phyloP scores from a whole-genome alignment of 768 basidiomycete genomes.

The Suillus clintonianus region DNA sequence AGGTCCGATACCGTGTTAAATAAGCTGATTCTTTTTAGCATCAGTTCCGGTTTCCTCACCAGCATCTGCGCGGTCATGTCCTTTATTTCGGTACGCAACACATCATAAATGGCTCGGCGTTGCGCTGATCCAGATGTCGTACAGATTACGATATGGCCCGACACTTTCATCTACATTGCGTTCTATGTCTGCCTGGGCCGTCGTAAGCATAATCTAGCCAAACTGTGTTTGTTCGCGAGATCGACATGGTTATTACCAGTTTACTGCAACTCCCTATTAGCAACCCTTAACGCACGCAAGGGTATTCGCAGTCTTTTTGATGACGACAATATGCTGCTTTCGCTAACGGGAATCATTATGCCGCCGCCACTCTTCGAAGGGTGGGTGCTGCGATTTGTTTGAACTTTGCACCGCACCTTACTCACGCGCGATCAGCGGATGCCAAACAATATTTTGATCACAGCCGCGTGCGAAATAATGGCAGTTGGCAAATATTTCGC shows the following conservation, averaged over 20 bases:
- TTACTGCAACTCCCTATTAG: conserved; percentile 54
- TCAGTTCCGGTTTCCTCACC: conserved; percentile 28
- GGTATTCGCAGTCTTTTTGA: conserved; percentile 36
- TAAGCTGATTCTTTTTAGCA: conserved; percentile 50
- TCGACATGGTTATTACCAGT: conserved; percentile 30
- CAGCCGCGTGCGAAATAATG: too few relatives aligned
- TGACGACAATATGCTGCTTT: neutral
- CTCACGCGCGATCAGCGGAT: too few relatives aligned
- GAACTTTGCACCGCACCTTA: too few relatives aligned
- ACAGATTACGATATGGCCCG: conserved; percentile 45
- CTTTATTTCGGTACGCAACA: conserved; percentile 42
- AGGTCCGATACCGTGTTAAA: conserved; percentile 52
- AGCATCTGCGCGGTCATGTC: conserved; percentile 54
- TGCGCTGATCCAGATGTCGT: neutral
- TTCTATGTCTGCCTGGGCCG: conserved; percentile 60
- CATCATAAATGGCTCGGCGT: neutral
- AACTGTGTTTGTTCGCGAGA: neutral
- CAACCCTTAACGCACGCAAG: conserved; percentile 51
- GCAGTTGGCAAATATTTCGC: too few relatives aligned
- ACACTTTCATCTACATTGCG: conserved; percentile 53
- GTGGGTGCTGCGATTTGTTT: too few relatives aligned
- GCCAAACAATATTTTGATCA: too few relatives aligned
- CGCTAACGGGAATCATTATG: neutral
- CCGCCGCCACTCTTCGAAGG: too few relatives aligned
- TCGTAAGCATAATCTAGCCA: conserved; percentile 35